Percentiles rank a stretch among this genome's conserved stretches.
Conservation (phyloP, 1,284 basidiomycete genomes). For the Fomitiporia mediterranea region DNA sequence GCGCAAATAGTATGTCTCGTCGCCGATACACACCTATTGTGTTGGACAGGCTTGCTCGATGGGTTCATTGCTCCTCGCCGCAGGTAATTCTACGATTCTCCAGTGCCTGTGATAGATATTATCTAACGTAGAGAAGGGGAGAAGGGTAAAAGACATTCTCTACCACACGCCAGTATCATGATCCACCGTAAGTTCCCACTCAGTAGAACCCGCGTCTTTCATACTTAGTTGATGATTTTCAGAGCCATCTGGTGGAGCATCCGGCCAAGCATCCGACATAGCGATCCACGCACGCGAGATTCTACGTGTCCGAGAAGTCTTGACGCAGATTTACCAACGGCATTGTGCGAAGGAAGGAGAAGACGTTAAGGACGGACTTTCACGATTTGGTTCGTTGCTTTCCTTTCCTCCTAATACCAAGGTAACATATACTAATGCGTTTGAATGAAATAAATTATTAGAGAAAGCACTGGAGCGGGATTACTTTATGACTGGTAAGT, state of each 20-base stretch:
- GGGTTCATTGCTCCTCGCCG: slow-evolving; percentile 86
- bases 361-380: slow-evolving; percentile 53
- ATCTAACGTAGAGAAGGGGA: slow-evolving; percentile 43
- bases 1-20: slow-evolving; percentile 81
- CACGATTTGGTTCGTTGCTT: slow-evolving; percentile 62
- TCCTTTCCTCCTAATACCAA: background rate
- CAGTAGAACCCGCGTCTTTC: background rate
- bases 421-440: too few species aligned
- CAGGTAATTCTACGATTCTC: slow-evolving; percentile 39
- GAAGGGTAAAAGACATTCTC: slow-evolving; percentile 81
- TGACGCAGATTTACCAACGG: slow-evolving; percentile 81
- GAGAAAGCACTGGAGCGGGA: slow-evolving; percentile 87
- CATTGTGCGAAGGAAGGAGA: slow-evolving; percentile 72
- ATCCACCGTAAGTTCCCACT: slow-evolving; percentile 73
- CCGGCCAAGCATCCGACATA: slow-evolving; percentile 90
- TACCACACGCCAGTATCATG: slow-evolving; percentile 93
- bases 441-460: slow-evolving; percentile 29
- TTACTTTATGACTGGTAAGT: slow-evolving; percentile 86
- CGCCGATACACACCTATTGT: slow-evolving; percentile 92
- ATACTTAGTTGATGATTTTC: background rate
- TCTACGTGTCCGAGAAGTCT: slow-evolving; percentile 72
- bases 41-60: slow-evolving; percentile 91
- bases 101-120: background rate
- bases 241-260: slow-evolving; percentile 94
- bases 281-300: slow-evolving; percentile 94